Conservation (phyloP, 2,329 filamentous ascomycete species). For the Cytospora schulzeri region DNA sequence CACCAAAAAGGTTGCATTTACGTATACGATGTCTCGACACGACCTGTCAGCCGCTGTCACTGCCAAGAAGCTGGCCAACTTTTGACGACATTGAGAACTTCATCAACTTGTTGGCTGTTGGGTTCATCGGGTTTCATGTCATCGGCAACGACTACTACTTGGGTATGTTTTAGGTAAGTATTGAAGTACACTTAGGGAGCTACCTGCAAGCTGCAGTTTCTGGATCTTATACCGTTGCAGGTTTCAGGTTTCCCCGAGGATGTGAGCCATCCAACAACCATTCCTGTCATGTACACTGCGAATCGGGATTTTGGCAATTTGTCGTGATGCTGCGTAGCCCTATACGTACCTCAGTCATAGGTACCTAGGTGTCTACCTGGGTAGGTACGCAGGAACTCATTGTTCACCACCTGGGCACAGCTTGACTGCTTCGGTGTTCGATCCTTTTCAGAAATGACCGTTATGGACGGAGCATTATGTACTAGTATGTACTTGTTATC, state of each 20-base stretch:
- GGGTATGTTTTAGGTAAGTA: no score
- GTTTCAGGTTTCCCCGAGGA: background rate
- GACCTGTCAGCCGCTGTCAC: background rate
- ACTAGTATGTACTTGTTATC: background rate
- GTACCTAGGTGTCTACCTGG: no score
- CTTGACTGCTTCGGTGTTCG: background rate
- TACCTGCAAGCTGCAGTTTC: background rate
- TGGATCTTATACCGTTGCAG: background rate
- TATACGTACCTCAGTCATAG: background rate
- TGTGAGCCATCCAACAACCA: background rate
- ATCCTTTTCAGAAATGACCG: no score
- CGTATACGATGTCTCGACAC: background rate
- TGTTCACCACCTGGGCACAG: background rate
- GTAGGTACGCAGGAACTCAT: background rate
- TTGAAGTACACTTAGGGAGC: no score
- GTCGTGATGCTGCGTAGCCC: background rate
- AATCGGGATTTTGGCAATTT: background rate
- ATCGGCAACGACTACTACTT: background rate
- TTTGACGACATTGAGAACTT: background rate
- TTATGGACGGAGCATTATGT: no score
- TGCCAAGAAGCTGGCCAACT: background rate
- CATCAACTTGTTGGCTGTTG: background rate
- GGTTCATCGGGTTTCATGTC: background rate
- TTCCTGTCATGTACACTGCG: constrained; percentile 13
- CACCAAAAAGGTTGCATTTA: background rate